Evolutionary conservation across 495 filamentous ascomycete species (phyloP).

Genomic region (Pyronema domesticum): DNA sequence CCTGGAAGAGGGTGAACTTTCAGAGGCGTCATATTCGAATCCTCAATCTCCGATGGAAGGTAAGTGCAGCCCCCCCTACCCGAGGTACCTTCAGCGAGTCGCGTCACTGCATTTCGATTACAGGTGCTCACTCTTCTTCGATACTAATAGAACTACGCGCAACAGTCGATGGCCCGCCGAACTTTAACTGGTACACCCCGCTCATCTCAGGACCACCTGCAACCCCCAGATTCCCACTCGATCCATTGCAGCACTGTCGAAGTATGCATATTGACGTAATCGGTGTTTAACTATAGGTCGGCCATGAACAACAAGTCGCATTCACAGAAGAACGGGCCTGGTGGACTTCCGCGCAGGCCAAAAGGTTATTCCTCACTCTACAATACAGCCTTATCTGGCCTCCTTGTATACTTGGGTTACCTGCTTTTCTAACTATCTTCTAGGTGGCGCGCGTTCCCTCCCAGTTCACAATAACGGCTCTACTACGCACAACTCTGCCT

Average conservation of each 20-base stretch:
- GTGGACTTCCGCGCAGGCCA: too few species aligned
- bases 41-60: background rate
- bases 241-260: background rate
- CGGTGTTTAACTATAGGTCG: too few species aligned
- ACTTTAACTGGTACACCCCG: slow-evolving; percentile 3
- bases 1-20: slow-evolving; percentile 23
- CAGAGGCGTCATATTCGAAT: slow-evolving; percentile 8
- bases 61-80: background rate
- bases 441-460: background rate
- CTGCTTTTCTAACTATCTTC: background rate
- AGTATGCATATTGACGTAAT: too few species aligned
- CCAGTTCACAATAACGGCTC: background rate
- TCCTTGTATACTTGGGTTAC: background rate
- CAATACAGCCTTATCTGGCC: too few species aligned
- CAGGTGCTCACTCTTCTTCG: background rate
- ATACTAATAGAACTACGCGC: background rate
- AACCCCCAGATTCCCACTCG: background rate
- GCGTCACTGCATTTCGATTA: background rate
- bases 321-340: too few species aligned
- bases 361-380: too few species aligned
- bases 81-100: background rate
- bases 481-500: too few species aligned
- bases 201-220: background rate
- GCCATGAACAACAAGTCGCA: too few species aligned
- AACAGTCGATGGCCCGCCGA: background rate